Evolutionary conservation across 441 rosid species (phyloP).

Genomic region (Biscutella laevigata): DNA sequence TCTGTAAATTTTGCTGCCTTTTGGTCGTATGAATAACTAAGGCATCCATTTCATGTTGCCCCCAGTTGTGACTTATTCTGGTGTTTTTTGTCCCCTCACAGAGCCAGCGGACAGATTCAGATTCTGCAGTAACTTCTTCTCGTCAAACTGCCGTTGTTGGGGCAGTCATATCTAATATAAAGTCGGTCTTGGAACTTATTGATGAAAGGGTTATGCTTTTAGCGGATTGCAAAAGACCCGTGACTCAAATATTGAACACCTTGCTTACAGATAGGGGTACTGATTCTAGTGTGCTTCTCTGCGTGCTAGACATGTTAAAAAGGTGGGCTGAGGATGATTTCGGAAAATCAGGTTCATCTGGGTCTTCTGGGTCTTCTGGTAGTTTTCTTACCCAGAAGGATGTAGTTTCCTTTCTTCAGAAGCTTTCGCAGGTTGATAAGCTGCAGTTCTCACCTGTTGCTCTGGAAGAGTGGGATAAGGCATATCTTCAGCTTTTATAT

Average conservation of each 20-base stretch:
- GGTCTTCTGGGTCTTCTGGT: constrained; percentile 38
- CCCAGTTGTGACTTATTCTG: constrained; percentile 8
- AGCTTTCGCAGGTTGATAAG: constrained; percentile 90
- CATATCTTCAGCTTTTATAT: constrained; percentile 88
- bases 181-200: constrained; percentile 75
- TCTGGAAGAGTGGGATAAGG: constrained; percentile 84
- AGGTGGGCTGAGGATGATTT: constrained; percentile 86
- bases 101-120: constrained; percentile 79
- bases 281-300: constrained; percentile 83
- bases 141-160: constrained; percentile 86
- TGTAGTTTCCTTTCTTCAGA: constrained; percentile 75
- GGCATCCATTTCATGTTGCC: constrained; percentile 5
- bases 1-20: constrained; percentile 1
- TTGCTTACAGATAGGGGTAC: constrained; percentile 88
- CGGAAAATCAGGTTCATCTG: constrained; percentile 45
- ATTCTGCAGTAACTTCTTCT: constrained; percentile 82
- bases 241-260: constrained; percentile 64
- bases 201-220: constrained; percentile 81
- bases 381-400: constrained; percentile 75
- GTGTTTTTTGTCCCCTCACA: constrained; percentile 21
- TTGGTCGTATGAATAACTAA: neutral
- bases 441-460: constrained; percentile 58
- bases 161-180: constrained; percentile 66
- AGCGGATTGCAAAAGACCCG: constrained; percentile 73
- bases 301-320: constrained; percentile 70